Conservation (phyloP, 2,329 filamentous ascomycete species). For the Boeremia lycopersici region DNA sequence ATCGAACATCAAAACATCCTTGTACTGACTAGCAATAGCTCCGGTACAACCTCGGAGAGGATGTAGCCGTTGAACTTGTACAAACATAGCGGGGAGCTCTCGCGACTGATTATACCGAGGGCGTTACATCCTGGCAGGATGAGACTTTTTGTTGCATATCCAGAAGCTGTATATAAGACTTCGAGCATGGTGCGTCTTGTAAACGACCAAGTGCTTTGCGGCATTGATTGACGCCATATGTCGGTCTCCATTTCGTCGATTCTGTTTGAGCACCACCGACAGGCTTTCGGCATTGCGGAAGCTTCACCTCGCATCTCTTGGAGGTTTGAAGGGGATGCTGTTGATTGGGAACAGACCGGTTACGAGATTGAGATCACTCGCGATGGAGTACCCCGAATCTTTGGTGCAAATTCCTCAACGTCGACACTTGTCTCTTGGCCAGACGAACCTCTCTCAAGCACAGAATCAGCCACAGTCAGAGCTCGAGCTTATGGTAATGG, state of each 20-base stretch:
- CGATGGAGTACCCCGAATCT: slow-evolving; percentile 19
- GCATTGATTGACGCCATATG: slow-evolving; percentile 30
- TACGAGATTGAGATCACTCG: slow-evolving; percentile 54
- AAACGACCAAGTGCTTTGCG: background rate
- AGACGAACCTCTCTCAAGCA: slow-evolving; percentile 33
- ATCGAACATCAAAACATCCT: too few species aligned
- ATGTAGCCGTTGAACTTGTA: background rate
- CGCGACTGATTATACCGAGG: background rate
- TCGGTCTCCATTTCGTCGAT: slow-evolving; percentile 49
- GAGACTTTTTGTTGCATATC: too few species aligned
- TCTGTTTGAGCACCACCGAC: slow-evolving; percentile 52
- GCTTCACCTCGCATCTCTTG: slow-evolving; percentile 55
- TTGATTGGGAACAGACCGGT: slow-evolving; percentile 52
- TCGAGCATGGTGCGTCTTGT: background rate
- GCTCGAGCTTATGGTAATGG: slow-evolving; percentile 35
- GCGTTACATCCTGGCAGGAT: background rate
- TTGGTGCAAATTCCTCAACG: slow-evolving; percentile 40
- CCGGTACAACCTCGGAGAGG: background rate
- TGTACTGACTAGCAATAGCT: background rate
- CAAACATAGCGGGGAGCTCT: background rate
- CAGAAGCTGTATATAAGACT: background rate
- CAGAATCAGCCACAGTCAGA: slow-evolving; percentile 36
- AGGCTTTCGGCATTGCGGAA: slow-evolving; percentile 54
- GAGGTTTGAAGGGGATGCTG: slow-evolving; percentile 49
- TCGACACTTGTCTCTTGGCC: slow-evolving; percentile 57